phyloP scores from a whole-genome alignment of 2,329 filamentous ascomycete genomes.

The Myriosclerotinia duriaeana region DNA sequence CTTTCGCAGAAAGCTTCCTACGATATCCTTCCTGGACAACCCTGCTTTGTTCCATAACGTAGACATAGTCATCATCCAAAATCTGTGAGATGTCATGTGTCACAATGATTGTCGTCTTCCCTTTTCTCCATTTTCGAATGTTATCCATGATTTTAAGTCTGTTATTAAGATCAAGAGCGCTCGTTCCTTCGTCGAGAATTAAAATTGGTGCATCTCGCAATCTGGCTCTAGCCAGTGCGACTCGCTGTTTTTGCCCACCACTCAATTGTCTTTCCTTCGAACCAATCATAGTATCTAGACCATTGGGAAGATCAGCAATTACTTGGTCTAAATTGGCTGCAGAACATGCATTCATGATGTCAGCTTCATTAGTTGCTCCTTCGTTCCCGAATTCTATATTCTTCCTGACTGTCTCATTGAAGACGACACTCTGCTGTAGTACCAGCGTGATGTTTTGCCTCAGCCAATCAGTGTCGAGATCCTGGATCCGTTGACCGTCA shows the following conservation, averaged over 20 bases:
- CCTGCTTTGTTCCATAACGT: slow-evolving; percentile 69
- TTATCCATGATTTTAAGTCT: slow-evolving; percentile 68
- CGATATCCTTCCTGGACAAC: slow-evolving; percentile 70
- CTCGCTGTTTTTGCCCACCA: slow-evolving; percentile 79
- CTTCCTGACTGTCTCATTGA: slow-evolving; percentile 73
- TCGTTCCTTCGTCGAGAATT: slow-evolving; percentile 86
- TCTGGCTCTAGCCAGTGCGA: slow-evolving; percentile 76
- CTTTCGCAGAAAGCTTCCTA: slow-evolving; percentile 51
- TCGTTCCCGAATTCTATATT: slow-evolving; percentile 74
- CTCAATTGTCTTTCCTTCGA: slow-evolving; percentile 69
- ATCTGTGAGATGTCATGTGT: slow-evolving; percentile 88
- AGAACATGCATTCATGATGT: slow-evolving; percentile 62
- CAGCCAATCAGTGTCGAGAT: slow-evolving; percentile 68
- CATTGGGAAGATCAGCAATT: slow-evolving; percentile 64
- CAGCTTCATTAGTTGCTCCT: slow-evolving; percentile 51
- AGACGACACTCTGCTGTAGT: slow-evolving; percentile 78
- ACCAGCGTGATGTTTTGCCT: slow-evolving; percentile 75
- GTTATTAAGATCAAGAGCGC: slow-evolving; percentile 75
- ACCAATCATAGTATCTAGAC: slow-evolving; percentile 71
- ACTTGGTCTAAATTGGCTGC: slow-evolving; percentile 69
- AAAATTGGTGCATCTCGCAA: slow-evolving; percentile 77
- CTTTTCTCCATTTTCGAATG: slow-evolving; percentile 72
- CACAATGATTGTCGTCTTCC: slow-evolving; percentile 87
- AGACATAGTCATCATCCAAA: slow-evolving; percentile 69
- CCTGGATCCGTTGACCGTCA: slow-evolving; percentile 62